phyloP scores from a whole-genome alignment of 306 rosid species.

The Cucumis hystrix region DNA sequence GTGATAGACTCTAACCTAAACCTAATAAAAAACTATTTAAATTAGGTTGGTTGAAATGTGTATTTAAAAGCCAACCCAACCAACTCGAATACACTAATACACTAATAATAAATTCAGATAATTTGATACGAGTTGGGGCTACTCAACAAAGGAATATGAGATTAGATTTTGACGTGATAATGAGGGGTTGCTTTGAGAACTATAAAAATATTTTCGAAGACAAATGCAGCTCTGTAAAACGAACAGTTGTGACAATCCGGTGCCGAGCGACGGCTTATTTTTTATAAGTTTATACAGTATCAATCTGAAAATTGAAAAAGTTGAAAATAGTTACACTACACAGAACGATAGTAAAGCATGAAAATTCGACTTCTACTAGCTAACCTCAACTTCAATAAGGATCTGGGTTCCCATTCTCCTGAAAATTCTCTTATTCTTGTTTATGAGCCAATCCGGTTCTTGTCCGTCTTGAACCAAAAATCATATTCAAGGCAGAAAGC shows the following conservation, averaged over 20 bases:
- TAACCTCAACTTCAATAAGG: not conserved
- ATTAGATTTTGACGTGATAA: not conserved
- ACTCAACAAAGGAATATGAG: not conserved
- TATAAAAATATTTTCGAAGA: not conserved
- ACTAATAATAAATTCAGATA: not conserved
- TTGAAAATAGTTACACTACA: not conserved
- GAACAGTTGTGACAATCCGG: not conserved
- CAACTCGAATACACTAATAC: not conserved
- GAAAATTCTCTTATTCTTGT: not conserved
- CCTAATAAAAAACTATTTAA: not conserved
- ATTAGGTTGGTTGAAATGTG: not conserved
- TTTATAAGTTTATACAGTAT: not conserved
- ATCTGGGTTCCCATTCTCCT: not conserved
- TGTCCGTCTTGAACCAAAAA: constrained; percentile 2
- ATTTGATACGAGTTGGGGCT: not conserved
- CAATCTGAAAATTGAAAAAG: constrained; percentile 2
- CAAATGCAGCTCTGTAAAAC: not conserved
- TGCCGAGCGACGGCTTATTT: constrained; percentile 1
- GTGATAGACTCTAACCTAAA: not conserved
- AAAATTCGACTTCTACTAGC: constrained; percentile 2
- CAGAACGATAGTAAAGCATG: not conserved
- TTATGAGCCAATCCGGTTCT: not conserved
- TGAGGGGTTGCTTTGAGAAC: not conserved
- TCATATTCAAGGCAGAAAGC: not conserved
- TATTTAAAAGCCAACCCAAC: not conserved